Evolutionary conservation across 495 filamentous ascomycete species (phyloP).

Genomic region (Trichocladium uniseriatum): DNA sequence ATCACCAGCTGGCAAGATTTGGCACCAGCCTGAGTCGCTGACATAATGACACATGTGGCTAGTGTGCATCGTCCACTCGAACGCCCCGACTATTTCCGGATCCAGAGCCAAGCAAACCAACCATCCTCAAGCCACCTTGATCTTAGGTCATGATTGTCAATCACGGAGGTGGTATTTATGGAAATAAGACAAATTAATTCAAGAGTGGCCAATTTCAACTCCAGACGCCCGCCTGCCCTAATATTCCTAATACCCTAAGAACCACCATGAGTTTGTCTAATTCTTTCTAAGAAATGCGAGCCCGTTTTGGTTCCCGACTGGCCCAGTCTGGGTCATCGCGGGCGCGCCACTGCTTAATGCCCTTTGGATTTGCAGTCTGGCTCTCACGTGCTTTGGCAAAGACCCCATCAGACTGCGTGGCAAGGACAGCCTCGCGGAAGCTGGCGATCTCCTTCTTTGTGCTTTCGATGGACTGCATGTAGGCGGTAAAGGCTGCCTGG

Average conservation of each 20-base stretch:
- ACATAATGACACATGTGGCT: neutral
- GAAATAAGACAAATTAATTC: too few relatives aligned
- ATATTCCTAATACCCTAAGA: neutral
- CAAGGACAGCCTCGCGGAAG: conserved; percentile 31
- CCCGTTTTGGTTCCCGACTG: conserved; percentile 4
- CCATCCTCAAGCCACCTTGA: too few relatives aligned
- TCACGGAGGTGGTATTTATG: too few relatives aligned
- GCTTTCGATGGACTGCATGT: conserved; percentile 28
- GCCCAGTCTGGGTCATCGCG: conserved; percentile 44
- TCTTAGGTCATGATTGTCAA: too few relatives aligned
- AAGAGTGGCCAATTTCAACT: neutral
- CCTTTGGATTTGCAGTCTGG: conserved; percentile 35
- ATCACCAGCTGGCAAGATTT: neutral
- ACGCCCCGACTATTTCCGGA: neutral
- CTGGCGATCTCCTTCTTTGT: conserved; percentile 35
- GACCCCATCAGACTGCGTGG: conserved; percentile 33
- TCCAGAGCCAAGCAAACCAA: neutral
- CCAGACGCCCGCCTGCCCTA: conserved; percentile 1
- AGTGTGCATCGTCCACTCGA: conserved; percentile 1
- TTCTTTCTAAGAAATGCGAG: neutral
- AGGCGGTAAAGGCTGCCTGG: conserved; percentile 29
- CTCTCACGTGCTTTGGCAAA: conserved; percentile 36
- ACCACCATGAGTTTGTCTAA: neutral
- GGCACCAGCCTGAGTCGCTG: too few relatives aligned
- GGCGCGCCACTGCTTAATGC: conserved; percentile 42